phyloP scores from a whole-genome alignment of 1,284 basidiomycete species.

The Erythrobasidium hasegawianum region DNA sequence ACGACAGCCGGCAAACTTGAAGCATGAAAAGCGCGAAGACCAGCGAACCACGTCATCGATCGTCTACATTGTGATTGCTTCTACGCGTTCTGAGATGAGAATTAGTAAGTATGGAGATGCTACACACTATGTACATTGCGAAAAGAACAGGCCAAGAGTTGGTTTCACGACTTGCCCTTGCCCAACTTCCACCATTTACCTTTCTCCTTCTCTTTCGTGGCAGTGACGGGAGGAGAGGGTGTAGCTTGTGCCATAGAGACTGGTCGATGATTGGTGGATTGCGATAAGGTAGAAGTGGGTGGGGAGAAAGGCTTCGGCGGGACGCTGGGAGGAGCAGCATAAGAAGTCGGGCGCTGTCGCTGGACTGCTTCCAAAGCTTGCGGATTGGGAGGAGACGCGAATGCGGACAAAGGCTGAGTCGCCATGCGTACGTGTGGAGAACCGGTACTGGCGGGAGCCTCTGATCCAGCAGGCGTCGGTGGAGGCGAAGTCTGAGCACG shows the following conservation, averaged over 20 bases:
- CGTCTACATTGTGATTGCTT: no score
- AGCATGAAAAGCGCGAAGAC: not conserved
- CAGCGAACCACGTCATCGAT: not conserved
- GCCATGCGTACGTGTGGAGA: no score
- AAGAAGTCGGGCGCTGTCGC: constrained; percentile 3
- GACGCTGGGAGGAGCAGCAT: not conserved
- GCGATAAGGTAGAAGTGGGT: constrained; percentile 2
- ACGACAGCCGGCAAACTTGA: not conserved
- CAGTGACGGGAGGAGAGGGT: not conserved
- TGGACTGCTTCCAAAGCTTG: not conserved
- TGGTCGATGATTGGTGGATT: constrained; percentile 6
- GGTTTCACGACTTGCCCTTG: constrained; percentile 4
- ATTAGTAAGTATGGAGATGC: no score
- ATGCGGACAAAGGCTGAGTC: no score
- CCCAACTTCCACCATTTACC: constrained; percentile 34
- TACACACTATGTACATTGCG: no score
- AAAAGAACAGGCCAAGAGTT: no score
- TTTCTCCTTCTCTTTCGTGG: constrained; percentile 31
- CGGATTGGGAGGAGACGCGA: no score
- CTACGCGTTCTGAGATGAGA: no score
- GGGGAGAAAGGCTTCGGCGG: constrained; percentile 13
- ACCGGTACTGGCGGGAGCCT: no score
- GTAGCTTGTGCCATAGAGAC: not conserved
- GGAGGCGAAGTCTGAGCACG: no score
- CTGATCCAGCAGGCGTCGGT: no score